Percentiles rank a stretch among this genome's conserved stretches.
Evolutionary conservation across 257 asterid species (phyloP).

Genomic region (Lycium barbarum): DNA sequence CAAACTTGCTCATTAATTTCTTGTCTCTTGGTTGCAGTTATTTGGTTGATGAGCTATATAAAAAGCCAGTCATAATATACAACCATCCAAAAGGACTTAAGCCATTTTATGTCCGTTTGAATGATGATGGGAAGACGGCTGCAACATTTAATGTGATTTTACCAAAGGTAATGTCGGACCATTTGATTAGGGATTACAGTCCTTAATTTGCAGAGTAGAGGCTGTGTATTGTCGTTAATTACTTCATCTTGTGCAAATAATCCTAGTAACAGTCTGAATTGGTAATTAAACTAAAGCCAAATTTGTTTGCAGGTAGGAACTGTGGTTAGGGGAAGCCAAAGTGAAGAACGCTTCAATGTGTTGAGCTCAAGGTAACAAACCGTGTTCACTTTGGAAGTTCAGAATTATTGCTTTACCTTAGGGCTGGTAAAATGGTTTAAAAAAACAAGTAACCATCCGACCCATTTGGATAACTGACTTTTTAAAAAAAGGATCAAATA

Average conservation of each 20-base stretch:
- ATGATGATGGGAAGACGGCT: slow-evolving; percentile 73
- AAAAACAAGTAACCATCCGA: too few relatives aligned
- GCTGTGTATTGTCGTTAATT: neutral
- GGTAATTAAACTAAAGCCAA: neutral
- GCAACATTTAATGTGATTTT: slow-evolving; percentile 77
- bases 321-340: slow-evolving; percentile 82
- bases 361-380: slow-evolving; percentile 63
- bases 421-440: too few relatives aligned
- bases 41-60: slow-evolving; percentile 65
- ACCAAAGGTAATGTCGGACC: slow-evolving; percentile 62
- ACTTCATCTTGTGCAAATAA: neutral
- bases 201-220: neutral
- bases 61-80: slow-evolving; percentile 69
- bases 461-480: too few relatives aligned
- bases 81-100: slow-evolving; percentile 68
- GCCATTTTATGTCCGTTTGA: slow-evolving; percentile 70
- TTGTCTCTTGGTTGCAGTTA: slow-evolving; percentile 51
- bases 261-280: neutral
- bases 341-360: slow-evolving; percentile 68
- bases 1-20: neutral
- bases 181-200: neutral
- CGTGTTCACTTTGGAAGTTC: neutral
- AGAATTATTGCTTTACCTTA: neutral
- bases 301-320: slow-evolving; percentile 64
- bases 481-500: too few relatives aligned